Evolutionary conservation across 805 yeast genomes (phyloP), one percentile per base, ranked within the genome.

Genomic region (Monosporozyma yasuniensis): DNA sequence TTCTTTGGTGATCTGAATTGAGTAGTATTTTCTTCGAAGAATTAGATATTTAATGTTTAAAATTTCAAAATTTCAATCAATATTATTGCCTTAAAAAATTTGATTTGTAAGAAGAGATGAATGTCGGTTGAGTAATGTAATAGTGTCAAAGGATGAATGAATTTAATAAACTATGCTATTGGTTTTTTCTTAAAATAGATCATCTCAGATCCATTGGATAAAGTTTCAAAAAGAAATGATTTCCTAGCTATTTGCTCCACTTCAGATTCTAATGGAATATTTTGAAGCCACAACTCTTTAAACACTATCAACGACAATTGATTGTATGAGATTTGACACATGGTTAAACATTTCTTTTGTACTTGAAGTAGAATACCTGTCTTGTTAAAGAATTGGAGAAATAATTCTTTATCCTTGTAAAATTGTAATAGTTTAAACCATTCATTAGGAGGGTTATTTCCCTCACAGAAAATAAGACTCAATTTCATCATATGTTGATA

Each of bases 271-370:
- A 52, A 18, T 19, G 49, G 28, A 19, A 47, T 39, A 18, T 47
- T 42, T 11, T 41, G 42, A n/a, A 56, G 52, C 60, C 61, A 60
- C n/a, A 45, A 12, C 3, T 47, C 48, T 9, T 49, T 44, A 18
- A 60, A 42, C 19, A 51, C 54, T 11, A 47, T 34, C 27, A 51
- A 11, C 2, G 60, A 44, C 18, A 61, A 35, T 46, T 60, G 65
- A 41, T 56, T 59, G 47, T 61, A 61, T 49, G 57, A 52, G 22
- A 27, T 50, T 22, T 48, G 48, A 12, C 54, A 46, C 16, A 47
- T 38, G 11, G 41, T 28, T 2, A 58, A 27, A 30, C 56, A 52
- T 12, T 59, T 41, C 2, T 34, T 14, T 45, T 52, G 50, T 59
- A 61, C 57, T 30, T 53, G 54, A 3, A 21, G 14, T n/a, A 55